Conservation (phyloP, 192 early-diverging fungal species). For the Thamnidium elegans region DNA sequence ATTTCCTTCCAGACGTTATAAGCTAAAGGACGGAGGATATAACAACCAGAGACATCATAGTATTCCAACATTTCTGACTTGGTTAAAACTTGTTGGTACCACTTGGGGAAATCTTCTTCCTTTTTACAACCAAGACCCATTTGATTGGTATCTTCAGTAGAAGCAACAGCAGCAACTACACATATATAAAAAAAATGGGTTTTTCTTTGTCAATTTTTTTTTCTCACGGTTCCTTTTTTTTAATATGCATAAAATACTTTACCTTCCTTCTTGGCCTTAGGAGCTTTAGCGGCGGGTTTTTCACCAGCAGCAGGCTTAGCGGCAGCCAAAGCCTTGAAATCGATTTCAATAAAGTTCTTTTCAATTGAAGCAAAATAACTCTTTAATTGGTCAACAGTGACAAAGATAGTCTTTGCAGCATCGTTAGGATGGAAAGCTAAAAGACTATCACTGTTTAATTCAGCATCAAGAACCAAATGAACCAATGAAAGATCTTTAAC, state of each 20-base stretch:
- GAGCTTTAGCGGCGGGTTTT: conserved; percentile 46
- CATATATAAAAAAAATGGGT: background rate
- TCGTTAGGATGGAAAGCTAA: conserved; percentile 71
- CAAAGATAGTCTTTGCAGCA: conserved; percentile 55
- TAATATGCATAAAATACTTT: background rate
- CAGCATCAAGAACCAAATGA: conserved; percentile 72
- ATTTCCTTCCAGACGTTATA: conserved; percentile 98
- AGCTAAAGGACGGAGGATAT: conserved; percentile 94
- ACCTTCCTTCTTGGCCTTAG: conserved; percentile 44
- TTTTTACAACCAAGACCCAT: conserved; percentile 88
- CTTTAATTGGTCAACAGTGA: conserved; percentile 53
- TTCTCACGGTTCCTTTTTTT: background rate
- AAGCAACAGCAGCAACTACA: background rate
- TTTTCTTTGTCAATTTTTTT: background rate
- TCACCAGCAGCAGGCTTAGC: conserved; percentile 39
- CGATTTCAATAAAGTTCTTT: conserved; percentile 46
- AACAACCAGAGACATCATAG: conserved; percentile 98
- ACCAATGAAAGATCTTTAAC: conserved; percentile 60
- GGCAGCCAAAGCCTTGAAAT: conserved; percentile 51
- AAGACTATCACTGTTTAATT: conserved; percentile 32
- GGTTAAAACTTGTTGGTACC: conserved; percentile 91
- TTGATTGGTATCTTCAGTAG: conserved; percentile 58
- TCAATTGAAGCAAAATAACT: conserved; percentile 53
- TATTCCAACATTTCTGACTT: conserved; percentile 97
- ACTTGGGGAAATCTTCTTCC: conserved; percentile 86